phyloP scores from a whole-genome alignment of 352 stramenopile genomes.

The Phytophthora cryptogea region DNA sequence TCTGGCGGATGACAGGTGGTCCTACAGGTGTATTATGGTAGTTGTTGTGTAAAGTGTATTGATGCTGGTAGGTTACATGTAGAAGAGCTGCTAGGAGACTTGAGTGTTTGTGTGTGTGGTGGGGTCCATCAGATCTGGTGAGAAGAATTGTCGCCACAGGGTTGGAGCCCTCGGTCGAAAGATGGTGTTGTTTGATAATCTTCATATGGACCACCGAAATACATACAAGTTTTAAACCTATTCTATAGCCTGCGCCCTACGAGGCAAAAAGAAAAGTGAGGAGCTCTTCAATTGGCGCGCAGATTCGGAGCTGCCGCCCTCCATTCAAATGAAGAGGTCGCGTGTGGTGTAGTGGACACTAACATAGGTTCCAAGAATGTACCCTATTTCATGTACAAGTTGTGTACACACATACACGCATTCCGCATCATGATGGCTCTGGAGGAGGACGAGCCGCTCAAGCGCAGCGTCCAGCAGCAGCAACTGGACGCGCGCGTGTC shows the following conservation, averaged over 20 bases:
- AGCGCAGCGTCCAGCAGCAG: background rate
- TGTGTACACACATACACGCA: background rate
- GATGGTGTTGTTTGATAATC: slow-evolving; percentile 47
- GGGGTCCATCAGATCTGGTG: slow-evolving; percentile 47
- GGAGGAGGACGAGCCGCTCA: slow-evolving; percentile 6
- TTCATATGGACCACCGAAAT: slow-evolving; percentile 30
- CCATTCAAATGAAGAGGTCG: background rate
- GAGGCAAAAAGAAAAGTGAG: slow-evolving; percentile 1
- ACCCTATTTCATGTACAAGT: background rate
- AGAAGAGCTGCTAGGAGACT: background rate
- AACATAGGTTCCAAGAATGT: background rate
- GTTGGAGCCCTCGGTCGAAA: slow-evolving; percentile 50
- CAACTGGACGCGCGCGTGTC: background rate
- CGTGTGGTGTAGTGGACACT: background rate
- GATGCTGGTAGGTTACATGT: no score
- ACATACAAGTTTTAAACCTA: background rate
- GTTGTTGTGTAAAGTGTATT: background rate
- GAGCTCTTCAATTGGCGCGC: background rate
- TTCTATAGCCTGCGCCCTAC: background rate
- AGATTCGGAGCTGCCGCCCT: background rate
- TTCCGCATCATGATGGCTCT: slow-evolving; percentile 9
- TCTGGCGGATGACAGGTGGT: slow-evolving; percentile 9
- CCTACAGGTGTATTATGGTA: background rate
- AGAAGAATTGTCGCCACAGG: slow-evolving; percentile 44
- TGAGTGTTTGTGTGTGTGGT: background rate